Evolutionary conservation across 345 rosid genomes (phyloP).

Genomic region (Cochlearia excelsa): DNA sequence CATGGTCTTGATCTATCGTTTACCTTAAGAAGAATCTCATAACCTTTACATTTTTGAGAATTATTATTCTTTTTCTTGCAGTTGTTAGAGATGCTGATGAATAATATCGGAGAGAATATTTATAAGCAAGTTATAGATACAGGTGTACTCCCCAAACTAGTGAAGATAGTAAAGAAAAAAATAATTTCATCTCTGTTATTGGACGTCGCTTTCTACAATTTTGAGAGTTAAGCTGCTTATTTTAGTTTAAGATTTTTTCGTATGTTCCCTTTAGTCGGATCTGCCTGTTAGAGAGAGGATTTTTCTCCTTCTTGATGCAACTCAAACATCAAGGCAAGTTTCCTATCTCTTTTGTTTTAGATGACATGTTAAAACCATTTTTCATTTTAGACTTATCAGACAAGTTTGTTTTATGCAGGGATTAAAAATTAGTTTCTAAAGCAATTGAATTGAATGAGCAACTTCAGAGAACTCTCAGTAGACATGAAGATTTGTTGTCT

Average conservation of each 20-base stretch:
- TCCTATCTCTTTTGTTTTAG: slow-evolving; percentile 18
- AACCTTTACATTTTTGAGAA: slow-evolving; percentile 8
- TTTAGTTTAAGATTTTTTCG: slow-evolving; percentile 19
- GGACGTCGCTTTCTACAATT: not conserved
- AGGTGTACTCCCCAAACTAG: slow-evolving; percentile 72
- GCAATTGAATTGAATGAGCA: slow-evolving; percentile 92
- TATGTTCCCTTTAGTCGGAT: slow-evolving; percentile 52
- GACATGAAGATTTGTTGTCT: slow-evolving; percentile 73
- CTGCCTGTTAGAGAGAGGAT: slow-evolving; percentile 81
- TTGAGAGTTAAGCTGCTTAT: slow-evolving; percentile 27
- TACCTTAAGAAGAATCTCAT: not conserved
- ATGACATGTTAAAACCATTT: not conserved
- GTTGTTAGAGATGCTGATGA: slow-evolving; percentile 97
- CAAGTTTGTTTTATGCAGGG: slow-evolving; percentile 44
- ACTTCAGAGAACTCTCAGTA: slow-evolving; percentile 74
- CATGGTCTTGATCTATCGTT: slow-evolving; percentile 18
- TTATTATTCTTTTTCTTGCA: slow-evolving; percentile 34
- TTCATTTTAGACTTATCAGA: slow-evolving; percentile 13
- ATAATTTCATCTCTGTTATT: slow-evolving; percentile 39
- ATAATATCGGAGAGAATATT: slow-evolving; percentile 76
- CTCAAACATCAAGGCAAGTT: slow-evolving; percentile 85
- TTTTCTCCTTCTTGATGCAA: slow-evolving; percentile 94
- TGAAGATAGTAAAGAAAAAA: slow-evolving; percentile 94
- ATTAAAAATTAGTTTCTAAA: slow-evolving; percentile 76
- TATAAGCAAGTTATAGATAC: slow-evolving; percentile 75